Base-by-base conservation (phyloP, 2,329 filamentous ascomycete species). In the Monascus ruber region DNA sequence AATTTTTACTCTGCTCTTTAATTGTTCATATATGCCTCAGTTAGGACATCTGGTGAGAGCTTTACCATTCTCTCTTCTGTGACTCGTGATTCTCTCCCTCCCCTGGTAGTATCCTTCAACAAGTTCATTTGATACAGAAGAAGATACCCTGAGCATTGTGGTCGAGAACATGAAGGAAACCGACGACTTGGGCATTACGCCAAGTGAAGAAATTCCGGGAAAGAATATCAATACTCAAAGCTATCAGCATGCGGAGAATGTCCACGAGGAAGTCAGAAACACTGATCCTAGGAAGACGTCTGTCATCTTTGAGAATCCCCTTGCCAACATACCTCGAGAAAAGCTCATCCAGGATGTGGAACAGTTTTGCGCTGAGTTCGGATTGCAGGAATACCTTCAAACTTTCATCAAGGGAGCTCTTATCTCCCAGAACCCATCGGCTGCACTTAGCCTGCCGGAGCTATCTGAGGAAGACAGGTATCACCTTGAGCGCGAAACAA, bases 301-400 rank as follows among this genome's bases (percentile, higher is more conserved):
- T 33, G 47, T 49, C 25, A 39, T 44, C 45, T 57, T 69, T 40
- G 59, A 60, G 35, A 76, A 76, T 33, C 68, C 68, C 26, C 60
- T 77, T 3, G 64, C 58, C 4, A 70, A 65, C 2, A 62, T 76
- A 6, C 59, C 66, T 3, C 62, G 65, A 31, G 58, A 65, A 1
- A 54, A 65, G 33, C 65, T 77, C 24, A 53, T 76, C 31, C 53
- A 55, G 24, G 62, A 72, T 42, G 73, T 76, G 2, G 61, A 70
- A 34, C 50, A 59, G 1, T 77, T 74, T 52, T 69, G 68, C 11
- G 41, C 53, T 9, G 55, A 67, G n/a, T 62, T 66, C 28, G 63
- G 62, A 5, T 55, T 73, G 2, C 55, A 57, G 6, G 60, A 69
- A 27, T 58, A 67, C 5, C 52, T 69, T 29, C 63, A 66, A 5